Base-by-base conservation (phyloP, 2,329 filamentous ascomycete genomes). In the Ceratocystis alfenasii region DNA sequence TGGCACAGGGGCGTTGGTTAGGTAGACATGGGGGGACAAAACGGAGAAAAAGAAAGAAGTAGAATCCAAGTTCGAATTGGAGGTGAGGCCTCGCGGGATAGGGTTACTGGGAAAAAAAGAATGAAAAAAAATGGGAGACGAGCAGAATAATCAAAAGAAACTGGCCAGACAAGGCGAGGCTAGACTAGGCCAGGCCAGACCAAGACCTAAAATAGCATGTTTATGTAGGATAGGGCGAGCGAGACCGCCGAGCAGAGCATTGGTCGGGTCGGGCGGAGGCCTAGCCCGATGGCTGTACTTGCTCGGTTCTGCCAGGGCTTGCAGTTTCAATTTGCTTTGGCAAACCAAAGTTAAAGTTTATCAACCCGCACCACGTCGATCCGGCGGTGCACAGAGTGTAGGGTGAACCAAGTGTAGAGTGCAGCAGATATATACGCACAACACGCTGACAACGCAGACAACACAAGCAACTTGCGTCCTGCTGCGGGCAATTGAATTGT, bases 281-380 rank as follows among this genome's bases (percentile, higher is more conserved):
- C 46, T 50, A 50, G 46, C n/a, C 46, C 46, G 46, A 50, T 20
- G 17, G 46, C 46, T 50, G 46, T 7, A 50, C 10, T 50, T 50
- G n/a, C 46, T 50, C 46, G n/a, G 46, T 50, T 50, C 46, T 50
- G 46, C 22, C 46, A 50, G 46, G 46, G 46, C 46, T 50, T n/a
- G 46, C 20, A 50, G 17, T 50, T 50, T 50, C 46, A 0, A 50
- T 12, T 50, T 5, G 15, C 17, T 48, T 50, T 50, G 17, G 22
- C 3, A 8, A 20, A 22, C 22, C 46, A 10, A 12, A 50, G 46
- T 22, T 50, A 50, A 50, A 50, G 46, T 50, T 50, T 50, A 22
- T 50, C 22, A 50, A 22, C 10, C 46, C n/a, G 46, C 46, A 50
- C 46, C 17, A 50, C 25, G 53, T 57, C 22, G 53, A 57, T 57